Evolutionary conservation across 371 early-diverging fungal genomes (phyloP).

Genomic region (Coemansia sp.): DNA sequence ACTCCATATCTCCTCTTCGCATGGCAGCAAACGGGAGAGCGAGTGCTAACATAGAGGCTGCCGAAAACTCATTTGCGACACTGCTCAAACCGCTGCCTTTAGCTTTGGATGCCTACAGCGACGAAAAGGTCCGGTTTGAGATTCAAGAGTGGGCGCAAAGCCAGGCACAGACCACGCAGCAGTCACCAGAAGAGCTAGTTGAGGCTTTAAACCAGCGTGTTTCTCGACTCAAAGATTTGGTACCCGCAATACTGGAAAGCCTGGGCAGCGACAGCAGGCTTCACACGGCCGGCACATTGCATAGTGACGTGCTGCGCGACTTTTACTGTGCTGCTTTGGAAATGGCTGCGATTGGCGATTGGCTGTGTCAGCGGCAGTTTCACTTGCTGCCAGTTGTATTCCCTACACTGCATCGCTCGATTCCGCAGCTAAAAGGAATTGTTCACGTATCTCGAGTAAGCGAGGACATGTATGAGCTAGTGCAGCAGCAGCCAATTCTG

Average conservation of each 20-base stretch:
- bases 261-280: not conserved
- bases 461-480: slow-evolving; percentile 34
- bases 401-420: slow-evolving; percentile 17
- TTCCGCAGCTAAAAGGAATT: slow-evolving; percentile 19
- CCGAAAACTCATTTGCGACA: slow-evolving; percentile 12
- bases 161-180: slow-evolving; percentile 3
- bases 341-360: slow-evolving; percentile 34
- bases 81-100: slow-evolving; percentile 9
- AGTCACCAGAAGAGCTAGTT: slow-evolving; percentile 13
- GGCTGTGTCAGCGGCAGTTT: slow-evolving; percentile 31
- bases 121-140: slow-evolving; percentile 13
- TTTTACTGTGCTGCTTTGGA: slow-evolving; percentile 28
- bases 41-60: not conserved
- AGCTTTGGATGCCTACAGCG: not conserved
- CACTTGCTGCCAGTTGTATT: slow-evolving; percentile 18
- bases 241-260: slow-evolving; percentile 15
- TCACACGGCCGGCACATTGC: not conserved
- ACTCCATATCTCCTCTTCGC: not conserved
- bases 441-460: slow-evolving; percentile 23
- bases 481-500: slow-evolving; percentile 16
- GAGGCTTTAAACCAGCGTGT: slow-evolving; percentile 10
- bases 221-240: slow-evolving; percentile 16
- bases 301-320: slow-evolving; percentile 27
- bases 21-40: not conserved
- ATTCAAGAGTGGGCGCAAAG: slow-evolving; percentile 26